Evolutionary conservation across 2,329 filamentous ascomycete species (phyloP).

Genomic region (Trichoderma koningii): DNA sequence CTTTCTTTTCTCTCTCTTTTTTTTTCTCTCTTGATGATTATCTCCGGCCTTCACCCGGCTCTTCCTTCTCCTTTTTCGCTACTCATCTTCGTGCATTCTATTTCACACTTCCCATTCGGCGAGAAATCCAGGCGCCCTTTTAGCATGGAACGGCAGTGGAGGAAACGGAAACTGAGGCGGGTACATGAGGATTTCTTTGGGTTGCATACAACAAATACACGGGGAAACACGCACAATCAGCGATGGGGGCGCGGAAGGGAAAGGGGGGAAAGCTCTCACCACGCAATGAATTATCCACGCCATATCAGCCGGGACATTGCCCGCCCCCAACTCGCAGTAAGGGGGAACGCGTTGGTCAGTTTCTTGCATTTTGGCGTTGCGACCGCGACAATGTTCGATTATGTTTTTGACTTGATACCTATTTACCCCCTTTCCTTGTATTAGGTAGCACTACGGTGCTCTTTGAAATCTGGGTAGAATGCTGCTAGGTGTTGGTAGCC

Average conservation of each 20-base stretch:
- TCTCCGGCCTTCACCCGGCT: no score
- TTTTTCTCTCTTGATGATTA: background rate
- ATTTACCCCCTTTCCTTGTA: no score
- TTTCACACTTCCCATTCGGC: background rate
- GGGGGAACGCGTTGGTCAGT: background rate
- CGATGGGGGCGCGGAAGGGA: background rate
- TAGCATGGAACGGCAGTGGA: background rate
- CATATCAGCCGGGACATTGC: no score
- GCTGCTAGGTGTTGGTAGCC: background rate
- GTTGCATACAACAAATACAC: no score
- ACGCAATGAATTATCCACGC: background rate
- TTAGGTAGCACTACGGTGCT: no score
- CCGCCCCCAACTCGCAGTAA: no score
- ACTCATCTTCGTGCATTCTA: background rate
- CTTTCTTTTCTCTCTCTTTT: background rate
- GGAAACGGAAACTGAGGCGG: background rate
- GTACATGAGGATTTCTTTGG: background rate
- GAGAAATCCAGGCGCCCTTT: background rate
- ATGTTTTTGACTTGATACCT: background rate
- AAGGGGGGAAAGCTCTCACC: background rate
- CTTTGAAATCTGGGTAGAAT: no score
- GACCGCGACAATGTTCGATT: background rate
- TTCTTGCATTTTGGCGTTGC: background rate
- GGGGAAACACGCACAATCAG: background rate
- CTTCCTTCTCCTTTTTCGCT: no score